Evolutionary conservation across 2,329 filamentous ascomycete genomes (phyloP), one percentile per base, ranked within the genome.

Genomic region (Aureobasidium uvarum): DNA sequence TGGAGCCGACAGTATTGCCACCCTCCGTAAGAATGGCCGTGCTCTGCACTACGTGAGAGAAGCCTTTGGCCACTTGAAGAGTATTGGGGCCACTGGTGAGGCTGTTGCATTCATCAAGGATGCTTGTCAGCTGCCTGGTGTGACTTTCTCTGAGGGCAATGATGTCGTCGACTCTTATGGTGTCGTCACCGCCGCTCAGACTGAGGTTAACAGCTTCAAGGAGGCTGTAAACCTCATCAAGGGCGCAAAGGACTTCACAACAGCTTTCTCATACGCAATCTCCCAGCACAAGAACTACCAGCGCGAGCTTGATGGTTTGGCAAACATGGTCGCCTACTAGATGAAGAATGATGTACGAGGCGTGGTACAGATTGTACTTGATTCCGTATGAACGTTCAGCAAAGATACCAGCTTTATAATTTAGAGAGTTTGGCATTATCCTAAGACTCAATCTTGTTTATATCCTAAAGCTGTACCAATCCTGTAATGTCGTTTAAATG

Each of bases 61-160:
- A 75, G 88, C 90, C 0, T 95, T 94, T 70, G 90, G 90, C 0
- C 91, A 95, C 68, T 81, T 92, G 59, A 95, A 95, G 80, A 80
- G 89, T 1, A 89, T 95, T 28, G 91, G 86, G 1, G 91, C 88
- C 0, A 89, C 88, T 0, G 90, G 89, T 0, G 89, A 92, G 72
- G 90, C 82, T 0, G 85, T 91, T 0, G 79, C 85, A 2, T 78
- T 94, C 46, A 81, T 94, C 33, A 76, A 81, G 58, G 76, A 81
- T 77, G 73, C 79, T 64, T 71, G 76, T 58, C 76, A 77, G 36
- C 73, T 83, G 5, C 78, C 81, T 0, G 81, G 79, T 5, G 77
- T 86, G 69, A 66, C 77, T 5, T 81, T 85, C 70, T 81, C 81
- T 0, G 72, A 74, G 18, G 83, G 82, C 0, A 75, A 73, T 1